phyloP scores from a whole-genome alignment of 257 asterid genomes.

The Salvia miltiorrhiza region DNA sequence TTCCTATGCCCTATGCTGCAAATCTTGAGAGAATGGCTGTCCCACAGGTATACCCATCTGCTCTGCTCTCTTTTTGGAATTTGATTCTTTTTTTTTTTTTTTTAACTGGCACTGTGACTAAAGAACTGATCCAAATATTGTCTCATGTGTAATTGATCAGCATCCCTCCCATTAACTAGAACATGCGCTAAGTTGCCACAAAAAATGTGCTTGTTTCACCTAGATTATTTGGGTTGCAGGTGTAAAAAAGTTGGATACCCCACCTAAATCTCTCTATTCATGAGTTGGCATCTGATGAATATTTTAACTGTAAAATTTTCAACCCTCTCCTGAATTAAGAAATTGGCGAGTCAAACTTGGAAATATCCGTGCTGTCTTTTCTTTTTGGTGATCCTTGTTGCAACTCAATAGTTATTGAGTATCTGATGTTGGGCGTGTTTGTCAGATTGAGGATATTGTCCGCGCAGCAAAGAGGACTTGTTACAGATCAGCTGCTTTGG shows the following conservation, averaged over 20 bases:
- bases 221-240: not conserved
- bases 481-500: constrained; percentile 35
- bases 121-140: not conserved
- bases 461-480: constrained; percentile 55
- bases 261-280: not conserved
- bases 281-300: not conserved
- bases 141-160: not conserved
- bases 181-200: not conserved
- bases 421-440: not conserved
- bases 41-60: constrained; percentile 19
- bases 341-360: not conserved
- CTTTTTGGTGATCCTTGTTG: not conserved
- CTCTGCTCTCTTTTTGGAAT: not conserved
- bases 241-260: not conserved
- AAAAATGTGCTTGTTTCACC: not conserved
- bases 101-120: not conserved
- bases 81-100: not conserved
- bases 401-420: not conserved
- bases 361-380: not conserved
- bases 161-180: not conserved
- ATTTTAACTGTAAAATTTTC: not conserved
- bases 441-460: constrained; percentile 48
- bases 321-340: not conserved
- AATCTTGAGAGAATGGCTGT: constrained; percentile 78
- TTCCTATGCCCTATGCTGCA: constrained; percentile 87